These are phyloP conservation scores for Fusarium sp. DNA, from an alignment of 2,329 filamentous ascomycete species.

Conservation along the genomic window DNA sequence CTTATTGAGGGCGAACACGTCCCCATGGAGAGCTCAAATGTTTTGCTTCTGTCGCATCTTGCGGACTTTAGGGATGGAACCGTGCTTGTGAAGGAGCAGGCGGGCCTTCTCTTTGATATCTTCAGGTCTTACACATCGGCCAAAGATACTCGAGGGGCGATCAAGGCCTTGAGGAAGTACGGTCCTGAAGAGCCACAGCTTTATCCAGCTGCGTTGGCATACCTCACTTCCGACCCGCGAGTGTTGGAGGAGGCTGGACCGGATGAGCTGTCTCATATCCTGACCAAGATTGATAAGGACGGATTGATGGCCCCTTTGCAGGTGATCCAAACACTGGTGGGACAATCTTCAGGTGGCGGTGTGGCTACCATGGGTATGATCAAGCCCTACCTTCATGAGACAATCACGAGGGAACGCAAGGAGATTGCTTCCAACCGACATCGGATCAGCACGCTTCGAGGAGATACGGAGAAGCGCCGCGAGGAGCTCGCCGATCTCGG, in stretches of 20 bases:
- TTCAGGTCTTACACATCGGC: constrained; percentile 95
- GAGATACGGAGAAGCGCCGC: constrained; percentile 83
- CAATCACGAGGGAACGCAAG: constrained; percentile 86
- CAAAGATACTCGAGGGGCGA: constrained; percentile 89
- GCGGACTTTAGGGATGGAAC: constrained; percentile 92
- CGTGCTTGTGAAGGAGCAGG: constrained; percentile 91
- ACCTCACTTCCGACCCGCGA: constrained; percentile 86
- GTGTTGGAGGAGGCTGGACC: constrained; percentile 86
- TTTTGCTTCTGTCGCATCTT: constrained; percentile 90
- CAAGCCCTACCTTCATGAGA: constrained; percentile 89
- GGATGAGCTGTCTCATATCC: constrained; percentile 81
- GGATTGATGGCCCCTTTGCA: constrained; percentile 95
- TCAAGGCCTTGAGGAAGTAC: constrained; percentile 91
- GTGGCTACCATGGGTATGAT: constrained; percentile 98
- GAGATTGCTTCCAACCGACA: constrained; percentile 85
- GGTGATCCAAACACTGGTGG: constrained; percentile 90
- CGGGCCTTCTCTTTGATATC: constrained; percentile 91
- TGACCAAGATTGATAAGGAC: constrained; percentile 89
- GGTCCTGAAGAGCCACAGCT: constrained; percentile 90
- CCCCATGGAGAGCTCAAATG: constrained; percentile 93
- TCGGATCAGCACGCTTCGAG: constrained; percentile 84
- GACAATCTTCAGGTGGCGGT: constrained; percentile 58
- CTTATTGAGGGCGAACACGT: constrained; percentile 84
- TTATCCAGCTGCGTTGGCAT: constrained; percentile 91
- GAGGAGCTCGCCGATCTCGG: constrained; percentile 81